Evolutionary conservation across 495 filamentous ascomycete genomes (phyloP), one percentile per base, ranked within the genome.

Genomic region (Achaetomiella virescens): DNA sequence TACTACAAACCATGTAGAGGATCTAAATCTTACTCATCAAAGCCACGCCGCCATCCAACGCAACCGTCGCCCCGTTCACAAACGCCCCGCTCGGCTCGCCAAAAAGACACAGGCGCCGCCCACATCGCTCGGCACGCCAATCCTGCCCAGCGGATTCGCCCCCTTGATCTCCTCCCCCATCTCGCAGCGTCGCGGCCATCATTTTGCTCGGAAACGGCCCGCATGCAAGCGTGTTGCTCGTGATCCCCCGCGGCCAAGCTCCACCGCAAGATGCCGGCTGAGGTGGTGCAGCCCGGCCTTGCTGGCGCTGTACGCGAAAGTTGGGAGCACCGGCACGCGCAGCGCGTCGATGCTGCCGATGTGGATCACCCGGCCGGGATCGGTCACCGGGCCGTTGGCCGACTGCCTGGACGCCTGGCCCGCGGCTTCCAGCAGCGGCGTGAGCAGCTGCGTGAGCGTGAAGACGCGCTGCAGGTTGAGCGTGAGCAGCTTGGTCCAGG

Each of bases 131-230:
- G 86, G 81, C 22, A 71, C 77, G 8, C 89, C 89, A 51, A 91
- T 87, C 21, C 89, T 75, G 6, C 81, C 80, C 56, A 90, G 65
- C n/a, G 89, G 89, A 53, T 87, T 82, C 12, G 75, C 78, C 0
- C 59, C 68, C 67, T 81, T 78, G 61, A 93, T 87, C 25, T 67
- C 65, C 12, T 89, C 84, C 40, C 78, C 78, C 55, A 81, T 80
- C 65, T 56, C 82, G 70, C 50, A 91, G 67, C 38, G 86, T 89
- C 38, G 79, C 82, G 11, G 81, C 81, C 88, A 90, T 90, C 88
- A 91, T 92, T 72, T 89, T 89, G 56, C 82, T 87, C 65, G 88
- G 76, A 61, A 92, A 92, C 14, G 88, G 87, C 10, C 88, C 88
- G 60, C 87, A 91, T 31, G 88, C 88, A 49, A 92, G 53, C 37